These are phyloP conservation scores for Fraxinus excelsior DNA, from an alignment of 257 asterid species.

Conservation along the genomic window DNA sequence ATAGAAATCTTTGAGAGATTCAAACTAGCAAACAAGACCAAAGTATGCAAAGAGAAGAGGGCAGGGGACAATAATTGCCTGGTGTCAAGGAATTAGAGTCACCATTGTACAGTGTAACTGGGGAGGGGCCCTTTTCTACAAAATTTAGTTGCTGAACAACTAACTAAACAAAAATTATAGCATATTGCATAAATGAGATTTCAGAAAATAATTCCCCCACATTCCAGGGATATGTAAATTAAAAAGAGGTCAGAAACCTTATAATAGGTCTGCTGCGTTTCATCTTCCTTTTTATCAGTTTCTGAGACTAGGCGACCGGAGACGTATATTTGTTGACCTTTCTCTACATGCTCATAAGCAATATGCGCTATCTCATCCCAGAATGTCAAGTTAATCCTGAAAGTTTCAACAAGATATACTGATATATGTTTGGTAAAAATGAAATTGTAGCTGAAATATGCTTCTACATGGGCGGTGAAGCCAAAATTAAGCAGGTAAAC, in stretches of 20 bases:
- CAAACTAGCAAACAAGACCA: too few relatives aligned
- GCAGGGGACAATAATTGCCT: conserved; percentile 30
- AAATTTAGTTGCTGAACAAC: conserved; percentile 84
- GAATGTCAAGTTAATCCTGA: conserved; percentile 79
- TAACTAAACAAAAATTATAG: conserved; percentile 49
- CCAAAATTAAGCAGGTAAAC: not conserved
- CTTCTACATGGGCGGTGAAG: not conserved
- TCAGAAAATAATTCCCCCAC: not conserved
- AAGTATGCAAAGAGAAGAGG: not conserved
- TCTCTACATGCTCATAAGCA: conserved; percentile 80
- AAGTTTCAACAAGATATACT: conserved; percentile 20
- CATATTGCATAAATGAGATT: conserved; percentile 5
- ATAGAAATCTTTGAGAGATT: too few relatives aligned
- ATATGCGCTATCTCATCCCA: conserved; percentile 88
- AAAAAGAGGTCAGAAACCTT: conserved; percentile 50
- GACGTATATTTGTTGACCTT: conserved; percentile 81
- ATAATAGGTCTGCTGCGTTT: conserved; percentile 81
- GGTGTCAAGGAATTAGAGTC: conserved; percentile 47
- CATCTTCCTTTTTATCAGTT: conserved; percentile 47
- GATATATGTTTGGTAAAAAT: conserved; percentile 11
- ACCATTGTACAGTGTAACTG: conserved; percentile 58
- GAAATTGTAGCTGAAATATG: conserved; percentile 16
- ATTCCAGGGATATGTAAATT: conserved; percentile 2
- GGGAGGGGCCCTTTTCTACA: conserved; percentile 50
- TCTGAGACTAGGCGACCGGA: too few relatives aligned